A percentile compares a stretch with the other conserved stretches of the same genome.
phyloP scores from a whole-genome alignment of 2,329 filamentous ascomycete species.

The Torrubiellomyces zombiae region DNA sequence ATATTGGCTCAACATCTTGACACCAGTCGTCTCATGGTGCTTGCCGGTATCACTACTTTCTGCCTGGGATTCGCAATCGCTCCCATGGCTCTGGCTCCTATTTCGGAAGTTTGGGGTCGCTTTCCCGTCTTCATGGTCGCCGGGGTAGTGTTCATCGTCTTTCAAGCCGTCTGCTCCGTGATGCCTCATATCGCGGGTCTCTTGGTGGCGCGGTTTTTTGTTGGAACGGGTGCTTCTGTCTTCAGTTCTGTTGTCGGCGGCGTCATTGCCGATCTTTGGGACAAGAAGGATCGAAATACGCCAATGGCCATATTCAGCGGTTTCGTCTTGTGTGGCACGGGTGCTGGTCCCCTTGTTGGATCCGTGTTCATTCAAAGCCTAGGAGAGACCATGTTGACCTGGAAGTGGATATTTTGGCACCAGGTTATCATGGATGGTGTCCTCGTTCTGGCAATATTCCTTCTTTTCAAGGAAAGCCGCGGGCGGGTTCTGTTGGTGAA shows the following conservation, averaged over 20 bases:
- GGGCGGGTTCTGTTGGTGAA: conserved; percentile 63
- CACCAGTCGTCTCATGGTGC: conserved; percentile 47
- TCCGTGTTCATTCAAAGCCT: conserved; percentile 51
- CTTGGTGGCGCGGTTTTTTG: conserved; percentile 57
- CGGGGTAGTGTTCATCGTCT: conserved; percentile 53
- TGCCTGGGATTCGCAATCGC: conserved; percentile 66
- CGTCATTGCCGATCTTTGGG: conserved; percentile 74
- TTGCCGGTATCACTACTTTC: conserved; percentile 66
- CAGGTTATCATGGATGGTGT: conserved; percentile 55
- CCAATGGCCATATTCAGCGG: conserved; percentile 86
- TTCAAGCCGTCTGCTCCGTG: conserved; percentile 57
- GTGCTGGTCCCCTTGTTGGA: conserved; percentile 56
- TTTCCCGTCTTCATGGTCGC: conserved; percentile 66
- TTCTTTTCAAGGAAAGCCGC: conserved; percentile 68
- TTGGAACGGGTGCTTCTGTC: conserved; percentile 58
- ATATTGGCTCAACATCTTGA: conserved; percentile 51
- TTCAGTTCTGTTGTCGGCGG: conserved; percentile 90
- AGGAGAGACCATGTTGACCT: conserved; percentile 26
- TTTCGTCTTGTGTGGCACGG: conserved; percentile 61
- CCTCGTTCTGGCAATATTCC: conserved; percentile 41
- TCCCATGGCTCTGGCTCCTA: conserved; percentile 76
- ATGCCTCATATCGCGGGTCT: conserved; percentile 56
- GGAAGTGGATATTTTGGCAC: conserved; percentile 83
- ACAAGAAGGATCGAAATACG: conserved; percentile 62
- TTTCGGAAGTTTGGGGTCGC: conserved; percentile 77